Percentiles rank a stretch among this genome's conserved stretches.
phyloP scores from a whole-genome alignment of 768 basidiomycete genomes.

The Stropharia rugosoannulata region DNA sequence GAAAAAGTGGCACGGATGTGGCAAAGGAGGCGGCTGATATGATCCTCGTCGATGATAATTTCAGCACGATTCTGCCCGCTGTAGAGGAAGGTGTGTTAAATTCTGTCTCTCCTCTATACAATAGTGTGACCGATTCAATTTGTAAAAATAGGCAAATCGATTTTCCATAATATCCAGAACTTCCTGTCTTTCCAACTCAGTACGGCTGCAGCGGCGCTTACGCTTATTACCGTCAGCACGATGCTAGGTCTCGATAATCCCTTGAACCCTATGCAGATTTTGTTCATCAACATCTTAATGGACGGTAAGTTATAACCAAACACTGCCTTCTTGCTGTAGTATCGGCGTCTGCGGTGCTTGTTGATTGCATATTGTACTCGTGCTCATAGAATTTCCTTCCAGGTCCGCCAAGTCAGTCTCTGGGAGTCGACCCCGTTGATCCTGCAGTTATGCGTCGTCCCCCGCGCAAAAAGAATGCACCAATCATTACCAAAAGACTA shows the following conservation, averaged over 20 bases:
- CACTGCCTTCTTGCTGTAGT: not conserved
- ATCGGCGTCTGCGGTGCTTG: not conserved
- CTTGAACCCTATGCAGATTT: constrained; percentile 96
- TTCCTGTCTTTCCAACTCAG: constrained; percentile 97
- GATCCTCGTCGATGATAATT: constrained; percentile 97
- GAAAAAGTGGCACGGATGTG: constrained; percentile 97
- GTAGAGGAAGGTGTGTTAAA: constrained; percentile 77
- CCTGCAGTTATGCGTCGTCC: constrained; percentile 90
- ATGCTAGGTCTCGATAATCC: constrained; percentile 89
- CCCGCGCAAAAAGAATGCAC: constrained; percentile 89
- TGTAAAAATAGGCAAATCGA: constrained; percentile 75
- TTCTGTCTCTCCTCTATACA: constrained; percentile 6
- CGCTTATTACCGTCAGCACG: constrained; percentile 94
- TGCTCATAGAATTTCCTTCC: constrained; percentile 1
- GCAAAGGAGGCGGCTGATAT: constrained; percentile 98
- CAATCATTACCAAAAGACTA: constrained; percentile 76
- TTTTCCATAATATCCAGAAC: constrained; percentile 99
- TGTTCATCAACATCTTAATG: constrained; percentile 99
- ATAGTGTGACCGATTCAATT: constrained; percentile 2
- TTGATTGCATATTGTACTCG: not conserved
- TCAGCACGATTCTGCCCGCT: constrained; percentile 90
- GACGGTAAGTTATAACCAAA: constrained; percentile 58
- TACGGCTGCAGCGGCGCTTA: constrained; percentile 93
- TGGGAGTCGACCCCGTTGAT: constrained; percentile 96
- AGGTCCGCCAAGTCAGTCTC: constrained; percentile 93